Base-by-base conservation (phyloP, 306 rosid genomes). In the Oemleria cerasiformis region DNA sequence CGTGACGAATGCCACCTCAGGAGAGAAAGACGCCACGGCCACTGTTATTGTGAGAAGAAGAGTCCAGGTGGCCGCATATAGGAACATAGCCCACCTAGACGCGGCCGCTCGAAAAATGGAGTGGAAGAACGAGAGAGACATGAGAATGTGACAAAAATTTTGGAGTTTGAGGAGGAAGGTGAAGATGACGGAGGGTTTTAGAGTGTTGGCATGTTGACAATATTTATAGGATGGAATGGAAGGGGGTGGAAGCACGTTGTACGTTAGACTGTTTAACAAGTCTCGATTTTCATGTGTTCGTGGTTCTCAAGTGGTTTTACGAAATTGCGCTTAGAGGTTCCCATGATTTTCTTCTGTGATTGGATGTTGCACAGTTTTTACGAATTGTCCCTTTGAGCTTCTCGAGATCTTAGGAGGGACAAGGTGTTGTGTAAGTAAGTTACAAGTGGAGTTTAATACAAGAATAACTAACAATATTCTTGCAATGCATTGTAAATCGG, bases 1-100 rank as follows among this genome's bases (percentile, higher is more conserved):
- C 21, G 63, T 67, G 49, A 80, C 53, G 20, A 89, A 92, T 0
- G 87, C 82, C 3, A 81, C 53, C 54, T 47, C 85, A 0, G 96
- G 87, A 12, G 86, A 87, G 68, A 89, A 53, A 11, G 93, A 81
- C 0, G 78, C 88, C 66, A 84, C 63, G 13, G 83, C 81, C 49
- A 74, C 96, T 0, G 88, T 84, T 2, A 73, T 38, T 17, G 76
- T 71, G 14, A 92, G 43, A 0, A 89, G 71, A 42, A 78, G 55
- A 23, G 84, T 83, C 97, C 96, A 92, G 5, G 44, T 45, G 10
- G 78, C 73, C 12, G 85, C 87, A 25, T 69, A 55, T 36, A 79
- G 55, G 0, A 83, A 9, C 15, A 17, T 25, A 12, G 42, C 67
- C 61, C 67, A 64, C 66, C 73, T 43, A 11, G 73, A 41, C 23